These are phyloP conservation scores for Trichoderma harzianum DNA, from an alignment of 2,329 filamentous ascomycete species.

Conservation along the genomic window DNA sequence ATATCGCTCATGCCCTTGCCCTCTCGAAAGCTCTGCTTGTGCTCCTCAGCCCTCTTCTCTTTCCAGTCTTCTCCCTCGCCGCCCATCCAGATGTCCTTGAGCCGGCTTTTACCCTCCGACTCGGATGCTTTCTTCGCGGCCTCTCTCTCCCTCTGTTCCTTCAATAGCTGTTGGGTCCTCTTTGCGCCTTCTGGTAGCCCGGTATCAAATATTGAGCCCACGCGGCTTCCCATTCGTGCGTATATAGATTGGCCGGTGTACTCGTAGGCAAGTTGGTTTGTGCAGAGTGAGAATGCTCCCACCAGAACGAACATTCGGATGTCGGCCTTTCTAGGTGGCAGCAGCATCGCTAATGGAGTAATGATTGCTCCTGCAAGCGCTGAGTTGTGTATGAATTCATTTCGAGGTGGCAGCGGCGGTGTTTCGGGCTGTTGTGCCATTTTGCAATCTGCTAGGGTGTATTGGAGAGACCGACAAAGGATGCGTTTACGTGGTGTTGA, in stretches of 20 bases:
- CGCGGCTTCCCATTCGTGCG: constrained; percentile 44
- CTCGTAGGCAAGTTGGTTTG: constrained; percentile 54
- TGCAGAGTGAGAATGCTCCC: constrained; percentile 49
- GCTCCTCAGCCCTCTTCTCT: constrained; percentile 48
- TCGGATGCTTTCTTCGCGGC: constrained; percentile 25
- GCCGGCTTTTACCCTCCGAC: constrained; percentile 32
- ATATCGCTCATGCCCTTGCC: constrained; percentile 55
- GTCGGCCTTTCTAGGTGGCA: constrained; percentile 52
- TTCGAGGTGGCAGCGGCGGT: constrained; percentile 32
- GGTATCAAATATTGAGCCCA: constrained; percentile 45
- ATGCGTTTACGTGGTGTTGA: not conserved
- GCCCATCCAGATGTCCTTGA: constrained; percentile 57
- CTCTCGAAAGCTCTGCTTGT: constrained; percentile 51
- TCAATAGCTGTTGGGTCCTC: constrained; percentile 45
- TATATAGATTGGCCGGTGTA: constrained; percentile 54
- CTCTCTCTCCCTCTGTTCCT: constrained; percentile 43
- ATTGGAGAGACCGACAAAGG: not conserved
- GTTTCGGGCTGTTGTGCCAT: constrained; percentile 31
- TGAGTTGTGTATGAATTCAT: constrained; percentile 43
- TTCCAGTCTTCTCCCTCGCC: constrained; percentile 54
- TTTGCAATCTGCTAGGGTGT: not conserved
- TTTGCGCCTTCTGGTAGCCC: constrained; percentile 56
- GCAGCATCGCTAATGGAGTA: constrained; percentile 45
- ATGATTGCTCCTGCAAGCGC: constrained; percentile 48
- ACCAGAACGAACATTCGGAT: constrained; percentile 49